phyloP scores from a whole-genome alignment of 2,329 filamentous ascomycete genomes.

The Venturia carpophila region DNA sequence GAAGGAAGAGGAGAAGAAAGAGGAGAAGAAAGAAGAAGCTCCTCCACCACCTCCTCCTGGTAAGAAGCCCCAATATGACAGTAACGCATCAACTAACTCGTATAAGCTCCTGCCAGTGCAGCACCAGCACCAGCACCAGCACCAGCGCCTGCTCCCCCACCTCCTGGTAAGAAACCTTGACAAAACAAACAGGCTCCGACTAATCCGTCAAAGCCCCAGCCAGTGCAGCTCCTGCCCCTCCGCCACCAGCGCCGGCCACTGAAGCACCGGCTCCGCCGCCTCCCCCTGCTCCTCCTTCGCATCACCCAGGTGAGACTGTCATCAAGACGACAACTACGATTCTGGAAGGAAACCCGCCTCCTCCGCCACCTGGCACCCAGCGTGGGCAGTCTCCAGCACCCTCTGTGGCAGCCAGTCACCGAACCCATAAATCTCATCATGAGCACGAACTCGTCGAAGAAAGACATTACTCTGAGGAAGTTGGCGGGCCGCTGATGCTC shows the following conservation, averaged over 20 bases:
- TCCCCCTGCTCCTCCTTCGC: conserved; percentile 10
- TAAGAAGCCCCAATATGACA: background rate
- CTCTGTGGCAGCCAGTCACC: conserved; percentile 26
- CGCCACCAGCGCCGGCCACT: conserved; percentile 19
- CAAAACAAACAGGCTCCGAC: background rate
- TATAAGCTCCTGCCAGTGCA: background rate
- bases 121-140: background rate
- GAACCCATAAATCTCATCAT: conserved; percentile 14
- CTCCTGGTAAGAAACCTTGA: background rate
- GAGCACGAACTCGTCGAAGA: conserved; percentile 37
- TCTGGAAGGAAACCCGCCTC: conserved; percentile 18
- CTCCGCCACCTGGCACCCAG: conserved; percentile 23
- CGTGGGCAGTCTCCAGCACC: conserved; percentile 29
- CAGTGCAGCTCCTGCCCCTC: conserved; percentile 13
- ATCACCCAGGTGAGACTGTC: conserved; percentile 20
- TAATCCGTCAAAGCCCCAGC: conserved; percentile 9
- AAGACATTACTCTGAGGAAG: conserved; percentile 39
- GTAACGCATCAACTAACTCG: background rate
- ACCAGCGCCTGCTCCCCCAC: conserved; percentile 5
- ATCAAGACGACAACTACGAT: conserved; percentile 19
- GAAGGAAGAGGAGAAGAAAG: conserved; percentile 27
- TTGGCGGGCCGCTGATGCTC: conserved; percentile 43
- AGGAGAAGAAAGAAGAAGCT: conserved; percentile 10
- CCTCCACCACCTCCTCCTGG: background rate
- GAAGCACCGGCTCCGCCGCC: conserved; percentile 15